phyloP scores from a whole-genome alignment of 257 asterid genomes.

The Echium plantagineum region DNA sequence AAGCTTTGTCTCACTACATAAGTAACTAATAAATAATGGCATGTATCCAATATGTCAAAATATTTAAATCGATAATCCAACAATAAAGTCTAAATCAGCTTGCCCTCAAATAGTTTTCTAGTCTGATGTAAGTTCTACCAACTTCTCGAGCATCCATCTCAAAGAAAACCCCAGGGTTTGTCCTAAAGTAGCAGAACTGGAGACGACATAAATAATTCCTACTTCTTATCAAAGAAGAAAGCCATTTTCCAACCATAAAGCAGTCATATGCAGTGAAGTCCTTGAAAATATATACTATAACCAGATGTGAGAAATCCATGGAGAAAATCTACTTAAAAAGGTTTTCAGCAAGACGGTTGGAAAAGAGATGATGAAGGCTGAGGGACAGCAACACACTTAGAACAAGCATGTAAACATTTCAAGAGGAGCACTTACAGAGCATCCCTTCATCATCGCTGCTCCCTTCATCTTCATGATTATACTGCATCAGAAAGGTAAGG shows the following conservation, averaged over 20 bases:
- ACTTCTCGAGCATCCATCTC: too few species aligned
- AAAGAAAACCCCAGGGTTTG: too few species aligned
- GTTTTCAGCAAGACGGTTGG: not conserved
- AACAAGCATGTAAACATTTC: not conserved
- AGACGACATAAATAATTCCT: too few species aligned
- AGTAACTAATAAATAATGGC: not conserved
- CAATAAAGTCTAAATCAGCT: not conserved
- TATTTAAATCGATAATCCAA: not conserved
- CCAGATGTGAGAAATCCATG: too few species aligned
- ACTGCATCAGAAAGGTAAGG: conserved; percentile 28
- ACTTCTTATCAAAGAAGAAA: too few species aligned
- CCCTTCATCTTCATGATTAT: conserved; percentile 45
- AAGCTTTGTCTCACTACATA: too few species aligned
- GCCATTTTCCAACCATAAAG: too few species aligned
- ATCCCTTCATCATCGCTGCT: conserved; percentile 81
- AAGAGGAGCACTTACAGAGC: conserved; percentile 56
- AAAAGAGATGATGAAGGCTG: not conserved
- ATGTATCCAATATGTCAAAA: too few species aligned
- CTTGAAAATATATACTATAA: too few species aligned
- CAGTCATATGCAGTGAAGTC: too few species aligned
- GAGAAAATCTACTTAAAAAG: too few species aligned
- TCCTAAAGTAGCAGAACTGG: too few species aligned
- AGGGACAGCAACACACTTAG: not conserved
- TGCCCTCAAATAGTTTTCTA: not conserved
- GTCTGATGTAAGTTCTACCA: not conserved